Conservation (phyloP, 768 basidiomycete genomes). For the Mycena pura region DNA sequence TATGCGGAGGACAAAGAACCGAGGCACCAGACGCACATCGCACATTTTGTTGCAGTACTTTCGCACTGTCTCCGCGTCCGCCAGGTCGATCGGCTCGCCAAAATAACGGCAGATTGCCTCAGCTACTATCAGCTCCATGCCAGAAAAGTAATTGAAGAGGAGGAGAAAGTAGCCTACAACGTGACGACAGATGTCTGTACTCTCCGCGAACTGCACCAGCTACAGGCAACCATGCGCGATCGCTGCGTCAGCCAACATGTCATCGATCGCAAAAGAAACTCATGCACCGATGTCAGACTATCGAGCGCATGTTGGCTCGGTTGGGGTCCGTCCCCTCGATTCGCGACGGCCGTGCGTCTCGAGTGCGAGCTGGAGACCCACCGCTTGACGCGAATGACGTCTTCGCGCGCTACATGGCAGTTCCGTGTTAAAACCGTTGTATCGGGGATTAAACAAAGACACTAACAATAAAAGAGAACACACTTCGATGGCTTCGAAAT, state of each 20-base stretch:
- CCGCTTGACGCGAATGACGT: constrained; percentile 60
- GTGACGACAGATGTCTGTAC: constrained; percentile 67
- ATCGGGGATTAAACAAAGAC: not conserved
- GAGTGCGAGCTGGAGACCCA: constrained; percentile 56
- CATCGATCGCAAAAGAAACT: not conserved
- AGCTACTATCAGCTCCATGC: not conserved
- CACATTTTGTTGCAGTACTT: constrained; percentile 79
- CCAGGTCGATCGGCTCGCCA: constrained; percentile 67
- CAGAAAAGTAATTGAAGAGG: not conserved
- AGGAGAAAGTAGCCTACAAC: constrained; percentile 60
- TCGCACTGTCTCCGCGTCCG: constrained; percentile 50
- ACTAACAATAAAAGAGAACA: constrained; percentile 80
- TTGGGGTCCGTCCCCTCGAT: constrained; percentile 54
- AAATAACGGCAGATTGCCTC: constrained; percentile 84
- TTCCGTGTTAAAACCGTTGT: not conserved
- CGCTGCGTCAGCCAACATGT: not conserved
- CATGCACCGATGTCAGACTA: constrained; percentile 68
- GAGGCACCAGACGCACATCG: constrained; percentile 58
- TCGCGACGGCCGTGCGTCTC: constrained; percentile 50
- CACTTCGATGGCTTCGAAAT: constrained; percentile 74
- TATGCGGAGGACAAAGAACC: not conserved
- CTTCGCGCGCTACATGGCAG: constrained; percentile 74
- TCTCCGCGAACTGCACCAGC: constrained; percentile 63
- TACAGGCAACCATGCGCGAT: constrained; percentile 18
- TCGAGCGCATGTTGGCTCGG: constrained; percentile 73